phyloP scores from a whole-genome alignment of 179 eudicot species.

The Silene vulgaris region DNA sequence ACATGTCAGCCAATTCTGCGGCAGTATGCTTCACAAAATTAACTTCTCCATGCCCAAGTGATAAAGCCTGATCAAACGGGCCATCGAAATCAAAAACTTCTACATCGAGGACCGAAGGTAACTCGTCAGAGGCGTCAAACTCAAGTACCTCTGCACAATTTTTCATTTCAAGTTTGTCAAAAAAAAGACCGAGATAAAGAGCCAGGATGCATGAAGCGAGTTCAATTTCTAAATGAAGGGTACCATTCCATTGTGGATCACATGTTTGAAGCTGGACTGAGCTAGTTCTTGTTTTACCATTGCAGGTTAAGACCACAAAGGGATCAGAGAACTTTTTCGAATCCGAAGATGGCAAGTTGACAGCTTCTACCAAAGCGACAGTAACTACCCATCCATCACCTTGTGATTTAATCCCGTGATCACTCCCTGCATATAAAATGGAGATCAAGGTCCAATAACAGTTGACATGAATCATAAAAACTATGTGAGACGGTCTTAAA shows the following conservation, averaged over 20 bases:
- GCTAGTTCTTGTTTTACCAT: slow-evolving; percentile 80
- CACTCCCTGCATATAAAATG: slow-evolving; percentile 44
- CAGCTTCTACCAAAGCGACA: slow-evolving; percentile 69
- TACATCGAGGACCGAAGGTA: slow-evolving; percentile 75
- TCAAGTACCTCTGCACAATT: slow-evolving; percentile 67
- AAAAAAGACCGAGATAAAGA: slow-evolving; percentile 2
- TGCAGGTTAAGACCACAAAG: slow-evolving; percentile 76
- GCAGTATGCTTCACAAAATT: slow-evolving; percentile 70
- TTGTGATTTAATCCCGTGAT: slow-evolving; percentile 75
- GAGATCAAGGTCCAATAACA: neutral
- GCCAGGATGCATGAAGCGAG: neutral
- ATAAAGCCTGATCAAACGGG: slow-evolving; percentile 72
- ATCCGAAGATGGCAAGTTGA: slow-evolving; percentile 48
- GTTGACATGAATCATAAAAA: neutral
- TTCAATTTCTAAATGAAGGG: neutral
- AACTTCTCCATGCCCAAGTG: slow-evolving; percentile 85
- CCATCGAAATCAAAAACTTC: slow-evolving; percentile 90
- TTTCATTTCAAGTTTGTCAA: slow-evolving; percentile 1
- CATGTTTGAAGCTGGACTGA: slow-evolving; percentile 83
- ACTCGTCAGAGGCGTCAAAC: slow-evolving; percentile 81
- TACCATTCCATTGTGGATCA: slow-evolving; percentile 92
- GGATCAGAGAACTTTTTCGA: slow-evolving; percentile 59
- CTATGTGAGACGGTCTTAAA: neutral
- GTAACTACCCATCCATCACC: slow-evolving; percentile 96
- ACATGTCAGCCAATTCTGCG: slow-evolving; percentile 67